Base-by-base conservation (phyloP, 352 stramenopile genomes). In the Pythium coloratum region DNA sequence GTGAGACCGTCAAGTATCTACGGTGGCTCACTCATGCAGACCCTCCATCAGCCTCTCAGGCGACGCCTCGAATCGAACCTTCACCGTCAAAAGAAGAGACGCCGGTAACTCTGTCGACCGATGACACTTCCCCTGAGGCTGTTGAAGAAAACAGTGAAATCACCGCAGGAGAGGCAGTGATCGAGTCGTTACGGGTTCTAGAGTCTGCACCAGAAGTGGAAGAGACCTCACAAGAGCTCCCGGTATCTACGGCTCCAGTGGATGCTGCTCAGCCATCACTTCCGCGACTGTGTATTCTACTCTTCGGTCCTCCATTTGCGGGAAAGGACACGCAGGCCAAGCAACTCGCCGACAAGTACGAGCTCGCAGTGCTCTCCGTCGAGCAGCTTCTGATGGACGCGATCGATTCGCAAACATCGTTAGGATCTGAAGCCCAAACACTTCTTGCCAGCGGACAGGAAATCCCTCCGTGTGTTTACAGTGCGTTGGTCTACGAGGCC, bases 1-100 rank as follows among this genome's bases (percentile, higher is more conserved):
- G 80, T 32, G 82, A 91, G 69, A 75, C 74, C 44, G 65, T 92
- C 26, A 90, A 91, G 57, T 86, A 87, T 33, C 62, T 88, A 33
- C 81, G 82, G 20, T 92, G 82, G 81, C 46, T 76, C 12, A 28
- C 49, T 10, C 49, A 62, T 30, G 55, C 24, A 0, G 50, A 60
- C 13, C 49, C 47, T 34, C 64, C 56, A 20, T 1, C n/a, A 5
- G 2, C 28, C 1, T 40, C 50, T 4, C 46, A 30, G 3, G 42
- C 5, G 1, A 20, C 42, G 2, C 26, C n/a, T 38, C 12, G 32
- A 10, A 54, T 20, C 4, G 36, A 28, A 10, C 14, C 58, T 28
- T 9, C 32, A 6, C 26, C n/a, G 26, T 12, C 32, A 9, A 20
- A 30, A 28, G 20, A 30, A 12, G 47, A 38, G 32, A 32, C 46